Base-by-base conservation (phyloP, 1,284 basidiomycete species). In the Pyrrhoderma lamaoense region DNA sequence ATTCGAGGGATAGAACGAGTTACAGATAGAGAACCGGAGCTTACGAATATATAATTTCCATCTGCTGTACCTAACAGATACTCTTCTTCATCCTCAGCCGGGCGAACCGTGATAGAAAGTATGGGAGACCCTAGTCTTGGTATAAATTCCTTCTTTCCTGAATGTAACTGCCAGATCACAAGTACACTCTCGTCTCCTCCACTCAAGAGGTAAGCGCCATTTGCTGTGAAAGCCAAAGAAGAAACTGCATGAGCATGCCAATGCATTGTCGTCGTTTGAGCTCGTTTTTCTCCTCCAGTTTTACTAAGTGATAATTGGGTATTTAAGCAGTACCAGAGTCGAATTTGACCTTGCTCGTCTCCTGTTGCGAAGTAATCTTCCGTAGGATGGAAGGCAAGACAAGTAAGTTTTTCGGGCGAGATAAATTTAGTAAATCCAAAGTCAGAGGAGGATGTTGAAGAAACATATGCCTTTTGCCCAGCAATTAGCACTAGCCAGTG, bases 231-330 rank as follows among this genome's bases (percentile, higher is more conserved):
- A 0, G 85, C 74, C 22, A 99, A 68, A 1, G 89, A 87, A 1
- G 88, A 82, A n/a, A 99, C 91, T 3, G 92, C 81, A 65, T 99
- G 94, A 0, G 95, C 88, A 64, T 99, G 96, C 96, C 96, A 99
- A 67, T 98, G 95, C 45, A 97, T 70, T 3, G 84, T 80, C 1
- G 90, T 88, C 0, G 93, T 95, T 56, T 91, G 85, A 1, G 86
- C 79, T 56, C 76, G 80, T 66, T 83, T 85, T 66, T 86, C 82
- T 18, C 21, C 38, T 19, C 82, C 75, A 11, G 76, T 80, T 37
- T 71, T 69, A 31, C 72, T 73, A 43, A 72, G 59, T 4, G 74
- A 68, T 19, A 77, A 60, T 50, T 73, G 67, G 45, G 84, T 77
- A 56, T 83, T 79, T 4, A 96, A 74, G 64, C 91, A 95, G 65